phyloP scores from a whole-genome alignment of 441 rosid species.

The Theobroma grandiflorum region DNA sequence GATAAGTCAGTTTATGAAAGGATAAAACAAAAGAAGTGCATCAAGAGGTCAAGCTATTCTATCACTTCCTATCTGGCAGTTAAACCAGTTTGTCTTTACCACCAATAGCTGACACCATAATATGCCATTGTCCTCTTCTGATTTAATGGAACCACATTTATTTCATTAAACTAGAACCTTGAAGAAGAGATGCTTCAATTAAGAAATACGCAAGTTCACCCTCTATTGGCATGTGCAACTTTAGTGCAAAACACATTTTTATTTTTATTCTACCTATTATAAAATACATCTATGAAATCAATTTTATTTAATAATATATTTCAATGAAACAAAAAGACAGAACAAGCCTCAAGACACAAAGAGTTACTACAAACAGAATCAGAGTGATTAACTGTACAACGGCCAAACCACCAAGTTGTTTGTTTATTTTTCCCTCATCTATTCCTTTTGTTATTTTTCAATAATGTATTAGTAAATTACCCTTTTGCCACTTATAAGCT shows the following conservation, averaged over 20 bases:
- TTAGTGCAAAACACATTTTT: background rate
- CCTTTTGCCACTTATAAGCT: background rate
- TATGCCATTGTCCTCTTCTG: background rate
- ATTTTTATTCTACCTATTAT: background rate
- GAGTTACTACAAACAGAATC: background rate
- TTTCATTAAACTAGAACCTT: background rate
- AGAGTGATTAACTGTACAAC: background rate
- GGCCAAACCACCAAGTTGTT: background rate
- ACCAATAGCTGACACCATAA: too few relatives aligned
- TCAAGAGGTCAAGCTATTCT: background rate
- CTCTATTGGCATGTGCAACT: too few relatives aligned
- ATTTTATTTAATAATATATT: background rate
- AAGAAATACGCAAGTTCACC: background rate
- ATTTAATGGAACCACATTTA: background rate
- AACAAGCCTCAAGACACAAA: background rate
- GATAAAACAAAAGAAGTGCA: conserved; percentile 1
- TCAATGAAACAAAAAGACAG: background rate
- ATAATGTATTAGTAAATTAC: background rate
- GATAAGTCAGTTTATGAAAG: background rate
- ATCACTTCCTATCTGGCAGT: background rate
- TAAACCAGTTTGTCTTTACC: background rate
- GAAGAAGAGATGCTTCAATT: background rate
- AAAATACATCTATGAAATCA: background rate
- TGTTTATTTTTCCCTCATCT: background rate
- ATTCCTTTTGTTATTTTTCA: background rate